phyloP scores from a whole-genome alignment of 331 rosid genomes.

The Rhamnella rubrinervis region DNA sequence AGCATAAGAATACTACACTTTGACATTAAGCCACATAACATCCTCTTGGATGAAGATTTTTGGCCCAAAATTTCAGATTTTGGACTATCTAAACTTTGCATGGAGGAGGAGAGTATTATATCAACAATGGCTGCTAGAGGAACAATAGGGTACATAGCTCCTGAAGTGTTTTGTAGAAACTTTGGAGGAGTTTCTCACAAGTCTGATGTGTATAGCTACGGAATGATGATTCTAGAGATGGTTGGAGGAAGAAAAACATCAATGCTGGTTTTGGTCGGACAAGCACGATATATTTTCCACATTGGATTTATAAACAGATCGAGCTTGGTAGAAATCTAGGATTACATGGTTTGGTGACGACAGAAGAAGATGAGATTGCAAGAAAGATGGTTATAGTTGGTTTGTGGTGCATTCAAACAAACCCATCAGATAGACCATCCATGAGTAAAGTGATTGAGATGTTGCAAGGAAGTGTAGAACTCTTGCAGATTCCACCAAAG shows the following conservation, averaged over 20 bases:
- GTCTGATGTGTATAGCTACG: conserved; percentile 47
- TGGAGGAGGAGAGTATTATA: conserved; percentile 26
- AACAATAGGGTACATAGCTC: conserved; percentile 46
- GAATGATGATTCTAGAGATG: conserved; percentile 52
- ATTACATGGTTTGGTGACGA: background rate
- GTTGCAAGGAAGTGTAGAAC: conserved; percentile 39
- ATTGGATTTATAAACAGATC: conserved; percentile 32
- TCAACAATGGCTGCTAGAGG: conserved; percentile 40
- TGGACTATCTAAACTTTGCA: conserved; percentile 43
- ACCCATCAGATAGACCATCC: conserved; percentile 40
- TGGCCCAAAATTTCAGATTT: conserved; percentile 49
- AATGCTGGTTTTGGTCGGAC: conserved; percentile 15
- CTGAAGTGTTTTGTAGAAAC: conserved; percentile 33
- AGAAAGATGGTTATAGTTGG: conserved; percentile 42
- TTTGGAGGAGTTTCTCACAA: conserved; percentile 43
- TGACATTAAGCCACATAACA: conserved; percentile 50
- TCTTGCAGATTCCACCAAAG: conserved; percentile 41
- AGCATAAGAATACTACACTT: conserved; percentile 36
- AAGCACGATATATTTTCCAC: conserved; percentile 37
- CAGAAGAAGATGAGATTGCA: conserved; percentile 30
- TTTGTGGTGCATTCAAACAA: conserved; percentile 48
- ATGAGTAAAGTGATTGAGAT: conserved; percentile 43
- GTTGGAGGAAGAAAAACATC: conserved; percentile 34
- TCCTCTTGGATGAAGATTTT: conserved; percentile 45
- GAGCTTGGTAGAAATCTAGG: conserved; percentile 16